Base-by-base conservation (phyloP, 2,329 filamentous ascomycete genomes). In the Meredithiella fracta region DNA sequence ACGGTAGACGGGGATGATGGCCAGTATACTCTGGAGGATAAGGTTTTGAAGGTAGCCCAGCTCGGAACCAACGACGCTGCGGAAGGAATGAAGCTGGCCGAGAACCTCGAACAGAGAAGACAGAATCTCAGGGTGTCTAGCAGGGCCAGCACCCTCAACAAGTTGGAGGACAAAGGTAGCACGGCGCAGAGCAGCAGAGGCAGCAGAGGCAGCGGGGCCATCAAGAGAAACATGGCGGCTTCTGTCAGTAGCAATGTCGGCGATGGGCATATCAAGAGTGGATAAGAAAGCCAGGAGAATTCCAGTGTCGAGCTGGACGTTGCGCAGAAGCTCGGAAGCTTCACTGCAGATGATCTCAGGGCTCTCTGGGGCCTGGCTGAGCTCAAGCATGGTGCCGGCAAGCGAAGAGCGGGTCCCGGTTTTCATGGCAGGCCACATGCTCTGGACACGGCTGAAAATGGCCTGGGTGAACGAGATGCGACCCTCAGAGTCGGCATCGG, bases 21-120 rank as follows among this genome's bases (percentile, higher is more conserved):
- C 81, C 53, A 91, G 73, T 34, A 98, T 74, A 62, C 86, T 89
- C 60, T 85, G 80, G 40, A 98, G 76, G 6, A 92, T 82, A 54
- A 97, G 71, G 61, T 85, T 87, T 66, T 97, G 85, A 44, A 97
- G 73, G 69, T 97, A 97, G 15, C 89, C 87, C 59, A 96, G 77
- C 65, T 94, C 90, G 0, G 89, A 91, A 44, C 86, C 83, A 25
- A 90, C 80, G 58, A 91, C 79, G 25, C 81, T 78, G 65, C 86
- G 85, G 66, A 92, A 85, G 59, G 88, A 84, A 63, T 94, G 89
- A 23, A 98, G 75, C 64, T 94, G 86, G 3, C 84, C 83, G n/a
- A 98, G 77, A 0, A 86, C 78, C 57, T 83, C 82, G 70, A 97
- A 98, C 2, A 98, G 73, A 26, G 79, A 80, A 58, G 82, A 80